Percentiles rank a stretch among this genome's conserved stretches.
phyloP scores from a whole-genome alignment of 495 filamentous ascomycete species.

The Aspergillus incahuasiensis region DNA sequence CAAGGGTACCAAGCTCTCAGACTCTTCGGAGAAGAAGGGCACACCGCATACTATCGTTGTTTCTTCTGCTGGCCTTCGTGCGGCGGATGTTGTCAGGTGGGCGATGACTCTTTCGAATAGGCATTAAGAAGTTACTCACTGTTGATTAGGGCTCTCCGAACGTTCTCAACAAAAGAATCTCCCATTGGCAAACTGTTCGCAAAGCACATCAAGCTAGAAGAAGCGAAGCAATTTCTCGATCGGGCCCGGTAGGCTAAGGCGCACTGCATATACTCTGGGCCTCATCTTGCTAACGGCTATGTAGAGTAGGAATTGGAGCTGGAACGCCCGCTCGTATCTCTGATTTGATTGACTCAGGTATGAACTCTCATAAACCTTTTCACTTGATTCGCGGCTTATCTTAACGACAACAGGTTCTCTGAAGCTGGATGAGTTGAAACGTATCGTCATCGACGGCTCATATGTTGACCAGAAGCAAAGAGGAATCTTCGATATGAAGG shows the following conservation, averaged over 20 bases:
- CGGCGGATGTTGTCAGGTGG: conserved; percentile 73
- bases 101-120: background rate
- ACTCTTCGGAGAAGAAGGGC: conserved; percentile 64
- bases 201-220: conserved; percentile 93
- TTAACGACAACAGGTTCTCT: conserved; percentile 54
- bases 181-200: conserved; percentile 89
- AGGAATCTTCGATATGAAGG: conserved; percentile 88
- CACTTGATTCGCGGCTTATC: background rate
- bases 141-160: conserved; percentile 57
- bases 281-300: conserved; percentile 13
- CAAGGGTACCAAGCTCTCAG: conserved; percentile 45
- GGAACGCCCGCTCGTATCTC: conserved; percentile 80
- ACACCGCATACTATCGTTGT: conserved; percentile 84
- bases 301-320: conserved; percentile 75
- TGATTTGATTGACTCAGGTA: conserved; percentile 77
- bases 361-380: conserved; percentile 10
- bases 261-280: background rate
- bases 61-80: conserved; percentile 70
- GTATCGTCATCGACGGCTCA: conserved; percentile 83
- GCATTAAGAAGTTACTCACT: conserved; percentile 5
- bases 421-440: conserved; percentile 61
- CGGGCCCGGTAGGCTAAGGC: conserved; percentile 46
- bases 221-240: conserved; percentile 70
- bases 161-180: conserved; percentile 71
- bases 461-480: conserved; percentile 90